Base-by-base conservation (phyloP, 306 rosid genomes). In the Cucumis hystrix region DNA sequence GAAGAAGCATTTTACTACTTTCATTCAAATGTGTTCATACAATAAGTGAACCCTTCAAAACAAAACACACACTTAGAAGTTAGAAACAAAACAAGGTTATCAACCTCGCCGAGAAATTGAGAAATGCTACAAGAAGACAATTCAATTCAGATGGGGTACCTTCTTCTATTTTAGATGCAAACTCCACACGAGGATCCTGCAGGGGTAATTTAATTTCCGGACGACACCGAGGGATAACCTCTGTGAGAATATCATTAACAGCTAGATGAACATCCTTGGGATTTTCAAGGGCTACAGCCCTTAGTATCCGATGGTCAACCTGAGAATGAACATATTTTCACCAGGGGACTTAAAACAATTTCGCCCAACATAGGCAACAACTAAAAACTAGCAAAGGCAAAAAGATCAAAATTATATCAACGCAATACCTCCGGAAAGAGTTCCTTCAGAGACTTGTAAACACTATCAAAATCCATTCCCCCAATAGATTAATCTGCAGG, bases 211-310 rank as follows among this genome's bases (percentile, higher is more conserved):
- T 21, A 10, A 30, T 25, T 40, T 21, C 74, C 13, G 25, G n/a
- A 25, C 74, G 35, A 76, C 85, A 76, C 37, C 55, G 49, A 17
- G 99, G 99, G 52, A 95, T 77, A 35, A 93, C 77, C 83, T 95
- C 98, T 4, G 43, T 79, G 45, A 92, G 80, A 78, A 95, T 83
- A 63, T 84, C 79, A 64, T 80, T 87, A 10, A 88, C 90, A 13
- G 99, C 99, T 8, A 73, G 79, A 77, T 92, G 89, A 56, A 82
- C 89, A 89, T 95, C 96, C 73, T 82, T 88, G 2, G 96, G 76
- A 75, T 90, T 84, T 78, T 95, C 99, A 77, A 89, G 85, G 37
- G 99, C 96, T 57, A 95, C 97, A 43, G 96, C 98, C 90, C 85
- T 90, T 76, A 95, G 86, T 49, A 92, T 62, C 77, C 97, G 85